Conservation (phyloP, 768 basidiomycete species). For the Sarcomyxa edulis region DNA sequence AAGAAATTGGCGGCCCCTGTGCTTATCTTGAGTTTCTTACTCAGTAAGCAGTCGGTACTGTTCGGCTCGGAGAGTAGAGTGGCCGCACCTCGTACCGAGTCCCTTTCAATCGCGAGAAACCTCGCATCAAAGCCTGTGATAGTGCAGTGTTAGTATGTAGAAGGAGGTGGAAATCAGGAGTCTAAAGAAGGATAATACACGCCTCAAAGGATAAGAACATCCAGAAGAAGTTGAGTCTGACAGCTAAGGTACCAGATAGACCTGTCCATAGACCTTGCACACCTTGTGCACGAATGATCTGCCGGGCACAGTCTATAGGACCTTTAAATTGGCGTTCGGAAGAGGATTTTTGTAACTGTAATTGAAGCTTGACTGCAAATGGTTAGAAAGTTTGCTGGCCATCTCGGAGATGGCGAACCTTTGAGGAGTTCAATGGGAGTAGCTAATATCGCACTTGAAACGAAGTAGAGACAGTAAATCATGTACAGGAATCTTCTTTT, state of each 20-base stretch:
- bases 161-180: slow-evolving; percentile 12
- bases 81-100: slow-evolving; percentile 51
- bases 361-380: slow-evolving; percentile 55
- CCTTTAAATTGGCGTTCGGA: slow-evolving; percentile 56
- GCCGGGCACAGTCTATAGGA: slow-evolving; percentile 60
- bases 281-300: slow-evolving; percentile 61
- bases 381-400: slow-evolving; percentile 2
- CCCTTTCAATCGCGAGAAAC: slow-evolving; percentile 48
- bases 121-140: slow-evolving; percentile 52
- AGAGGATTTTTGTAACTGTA: slow-evolving; percentile 50
- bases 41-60: neutral
- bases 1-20: slow-evolving; percentile 59
- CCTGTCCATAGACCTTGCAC: slow-evolving; percentile 69
- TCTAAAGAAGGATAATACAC: slow-evolving; percentile 6
- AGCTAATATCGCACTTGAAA: slow-evolving; percentile 55
- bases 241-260: slow-evolving; percentile 66
- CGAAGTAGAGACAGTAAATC: slow-evolving; percentile 7
- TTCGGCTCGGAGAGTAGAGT: neutral
- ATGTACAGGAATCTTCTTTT: slow-evolving; percentile 6
- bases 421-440: slow-evolving; percentile 79
- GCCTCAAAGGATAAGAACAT: slow-evolving; percentile 75
- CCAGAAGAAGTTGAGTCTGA: slow-evolving; percentile 72
- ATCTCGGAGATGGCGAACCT: slow-evolving; percentile 27
- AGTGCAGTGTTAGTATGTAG: no score
- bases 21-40: slow-evolving; percentile 48